phyloP scores from a whole-genome alignment of 768 basidiomycete species.

The Tricholoma sp. region DNA sequence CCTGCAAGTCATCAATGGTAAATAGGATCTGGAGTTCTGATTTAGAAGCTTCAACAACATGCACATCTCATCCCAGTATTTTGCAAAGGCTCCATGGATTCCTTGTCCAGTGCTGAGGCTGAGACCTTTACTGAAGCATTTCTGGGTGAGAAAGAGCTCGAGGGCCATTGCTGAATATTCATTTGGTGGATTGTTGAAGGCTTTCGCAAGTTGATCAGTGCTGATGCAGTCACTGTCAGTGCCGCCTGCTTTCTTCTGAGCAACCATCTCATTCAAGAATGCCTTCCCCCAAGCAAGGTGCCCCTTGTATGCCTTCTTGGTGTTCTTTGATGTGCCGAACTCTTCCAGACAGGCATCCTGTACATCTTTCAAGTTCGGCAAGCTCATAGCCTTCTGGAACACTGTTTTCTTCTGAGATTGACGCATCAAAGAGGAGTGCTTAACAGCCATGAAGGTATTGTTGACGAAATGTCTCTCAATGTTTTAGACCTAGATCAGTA shows the following conservation, averaged over 20 bases:
- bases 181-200: slow-evolving; percentile 1
- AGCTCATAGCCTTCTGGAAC: neutral
- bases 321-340: neutral
- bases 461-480: too few species aligned
- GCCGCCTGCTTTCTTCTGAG: neutral
- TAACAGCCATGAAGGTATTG: neutral
- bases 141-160: neutral
- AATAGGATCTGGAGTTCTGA: neutral
- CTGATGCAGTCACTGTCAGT: neutral
- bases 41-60: neutral
- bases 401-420: neutral
- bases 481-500: neutral
- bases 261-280: too few species aligned
- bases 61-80: slow-evolving; percentile 2
- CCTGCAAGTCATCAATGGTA: neutral
- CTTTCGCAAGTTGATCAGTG: neutral
- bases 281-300: too few species aligned
- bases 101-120: neutral
- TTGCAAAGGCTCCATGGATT: neutral
- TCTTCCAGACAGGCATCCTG: neutral
- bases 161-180: neutral
- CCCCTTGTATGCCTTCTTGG: neutral
- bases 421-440: neutral
- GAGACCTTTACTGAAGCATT: neutral
- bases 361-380: neutral